phyloP scores from a whole-genome alignment of 352 stramenopile species.

The Discostella stelligera region DNA sequence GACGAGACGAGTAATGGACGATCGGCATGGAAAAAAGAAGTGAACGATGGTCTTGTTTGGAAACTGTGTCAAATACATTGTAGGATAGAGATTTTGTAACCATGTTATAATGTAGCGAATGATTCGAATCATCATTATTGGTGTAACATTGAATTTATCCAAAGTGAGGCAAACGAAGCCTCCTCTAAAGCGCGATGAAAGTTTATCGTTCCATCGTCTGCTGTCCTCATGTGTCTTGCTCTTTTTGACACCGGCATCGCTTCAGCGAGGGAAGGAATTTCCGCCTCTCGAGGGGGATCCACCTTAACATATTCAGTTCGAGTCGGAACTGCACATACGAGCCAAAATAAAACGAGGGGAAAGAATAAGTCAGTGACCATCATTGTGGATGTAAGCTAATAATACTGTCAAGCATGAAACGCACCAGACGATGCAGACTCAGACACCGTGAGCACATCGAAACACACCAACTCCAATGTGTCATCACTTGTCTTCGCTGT shows the following conservation, averaged over 20 bases:
- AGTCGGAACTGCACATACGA: conserved; percentile 18
- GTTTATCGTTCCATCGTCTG: conserved; percentile 3
- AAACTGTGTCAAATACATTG: not conserved
- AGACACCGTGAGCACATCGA: conserved; percentile 53
- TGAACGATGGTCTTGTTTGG: not conserved
- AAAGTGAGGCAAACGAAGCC: conserved; percentile 28
- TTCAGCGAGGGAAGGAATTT: not conserved
- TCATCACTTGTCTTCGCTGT: conserved; percentile 42
- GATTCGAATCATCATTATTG: conserved; percentile 8
- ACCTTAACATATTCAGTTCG: conserved; percentile 30
- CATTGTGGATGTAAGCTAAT: not conserved
- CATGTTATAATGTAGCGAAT: not conserved
- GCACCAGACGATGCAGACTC: conserved; percentile 57
- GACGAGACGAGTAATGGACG: not conserved
- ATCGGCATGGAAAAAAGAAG: not conserved
- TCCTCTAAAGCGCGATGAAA: conserved; percentile 42
- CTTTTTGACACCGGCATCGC: conserved; percentile 20
- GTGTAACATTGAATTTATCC: conserved; percentile 36
- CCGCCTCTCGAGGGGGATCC: conserved; percentile 2
- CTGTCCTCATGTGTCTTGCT: conserved; percentile 3
- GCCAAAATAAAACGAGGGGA: not conserved
- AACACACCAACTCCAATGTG: conserved; percentile 53
- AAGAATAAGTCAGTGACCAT: not conserved
- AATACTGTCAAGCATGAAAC: conserved; percentile 15
- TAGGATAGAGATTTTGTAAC: not conserved